Conservation (phyloP, 2,329 filamentous ascomycete species). For the Nectriaceae sp. region DNA sequence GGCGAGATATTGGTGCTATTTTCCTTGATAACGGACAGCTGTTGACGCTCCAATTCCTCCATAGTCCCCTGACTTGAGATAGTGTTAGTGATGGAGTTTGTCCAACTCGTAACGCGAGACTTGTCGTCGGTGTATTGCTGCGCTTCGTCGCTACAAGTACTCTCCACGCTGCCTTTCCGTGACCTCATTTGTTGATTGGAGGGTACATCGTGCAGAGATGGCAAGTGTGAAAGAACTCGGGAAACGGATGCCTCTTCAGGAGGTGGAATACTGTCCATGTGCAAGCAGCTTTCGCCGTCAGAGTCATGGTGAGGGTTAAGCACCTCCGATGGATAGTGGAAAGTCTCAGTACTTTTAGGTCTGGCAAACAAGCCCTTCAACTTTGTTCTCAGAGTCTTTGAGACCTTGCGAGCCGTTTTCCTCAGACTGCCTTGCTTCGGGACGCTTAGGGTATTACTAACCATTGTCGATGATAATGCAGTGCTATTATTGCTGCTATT, state of each 20-base stretch:
- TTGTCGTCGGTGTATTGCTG: constrained; percentile 48
- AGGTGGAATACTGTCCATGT: constrained; percentile 35
- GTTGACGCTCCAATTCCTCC: constrained; percentile 53
- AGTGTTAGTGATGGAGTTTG: constrained; percentile 61
- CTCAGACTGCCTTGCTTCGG: constrained; percentile 40
- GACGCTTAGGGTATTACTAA: constrained; percentile 22
- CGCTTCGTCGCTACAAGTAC: constrained; percentile 39
- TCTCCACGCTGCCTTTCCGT: constrained; percentile 57
- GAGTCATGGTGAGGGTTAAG: constrained; percentile 18
- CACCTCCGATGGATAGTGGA: constrained; percentile 8
- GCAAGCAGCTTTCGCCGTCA: constrained; percentile 32
- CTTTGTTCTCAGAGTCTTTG: constrained; percentile 61
- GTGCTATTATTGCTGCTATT: constrained; percentile 45
- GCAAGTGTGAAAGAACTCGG: constrained; percentile 49
- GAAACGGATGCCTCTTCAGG: constrained; percentile 48
- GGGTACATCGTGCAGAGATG: constrained; percentile 51
- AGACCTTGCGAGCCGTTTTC: constrained; percentile 61
- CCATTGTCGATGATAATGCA: constrained; percentile 34
- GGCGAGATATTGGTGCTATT: constrained; percentile 44
- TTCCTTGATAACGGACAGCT: constrained; percentile 67
- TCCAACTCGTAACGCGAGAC: constrained; percentile 75
- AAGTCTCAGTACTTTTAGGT: constrained; percentile 20
- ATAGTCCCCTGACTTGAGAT: constrained; percentile 44
- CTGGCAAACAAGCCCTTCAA: constrained; percentile 49
- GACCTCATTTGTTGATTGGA: constrained; percentile 51